Conservation (phyloP, 257 asterid genomes). For the Sherardia arvensis region DNA sequence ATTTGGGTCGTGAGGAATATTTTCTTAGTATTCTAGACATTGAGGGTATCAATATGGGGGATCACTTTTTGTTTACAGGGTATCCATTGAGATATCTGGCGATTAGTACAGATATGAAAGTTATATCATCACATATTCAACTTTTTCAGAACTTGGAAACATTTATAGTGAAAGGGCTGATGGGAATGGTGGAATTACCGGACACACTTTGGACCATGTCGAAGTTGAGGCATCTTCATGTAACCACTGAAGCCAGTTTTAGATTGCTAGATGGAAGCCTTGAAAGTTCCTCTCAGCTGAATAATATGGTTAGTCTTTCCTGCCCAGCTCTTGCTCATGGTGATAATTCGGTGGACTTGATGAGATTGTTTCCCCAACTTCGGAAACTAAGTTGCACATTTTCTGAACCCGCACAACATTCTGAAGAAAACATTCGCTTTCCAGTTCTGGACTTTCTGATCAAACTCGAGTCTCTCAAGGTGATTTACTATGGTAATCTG, state of each 20-base stretch:
- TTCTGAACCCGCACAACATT: not conserved
- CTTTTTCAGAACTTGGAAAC: not conserved
- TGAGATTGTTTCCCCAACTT: not conserved
- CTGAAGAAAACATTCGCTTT: not conserved
- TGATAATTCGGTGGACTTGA: not conserved
- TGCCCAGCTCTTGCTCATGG: not conserved
- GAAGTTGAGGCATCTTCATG: not conserved
- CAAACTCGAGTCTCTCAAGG: not conserved
- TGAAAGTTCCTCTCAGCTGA: not conserved
- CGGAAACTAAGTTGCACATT: not conserved
- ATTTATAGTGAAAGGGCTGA: not conserved
- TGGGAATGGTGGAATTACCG: not conserved
- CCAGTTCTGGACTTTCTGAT: not conserved
- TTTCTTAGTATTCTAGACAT: not conserved
- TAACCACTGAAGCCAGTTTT: not conserved
- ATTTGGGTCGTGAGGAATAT: too few relatives aligned
- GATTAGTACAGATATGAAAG: not conserved
- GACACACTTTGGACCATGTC: not conserved
- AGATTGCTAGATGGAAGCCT: not conserved
- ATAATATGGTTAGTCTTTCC: not conserved
- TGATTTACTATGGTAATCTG: not conserved
- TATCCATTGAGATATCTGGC: not conserved
- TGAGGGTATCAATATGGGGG: not conserved
- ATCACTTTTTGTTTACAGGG: not conserved
- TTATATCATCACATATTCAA: not conserved